phyloP scores from a whole-genome alignment of 2,329 filamentous ascomycete genomes.

The Cercospora nicotianae region DNA sequence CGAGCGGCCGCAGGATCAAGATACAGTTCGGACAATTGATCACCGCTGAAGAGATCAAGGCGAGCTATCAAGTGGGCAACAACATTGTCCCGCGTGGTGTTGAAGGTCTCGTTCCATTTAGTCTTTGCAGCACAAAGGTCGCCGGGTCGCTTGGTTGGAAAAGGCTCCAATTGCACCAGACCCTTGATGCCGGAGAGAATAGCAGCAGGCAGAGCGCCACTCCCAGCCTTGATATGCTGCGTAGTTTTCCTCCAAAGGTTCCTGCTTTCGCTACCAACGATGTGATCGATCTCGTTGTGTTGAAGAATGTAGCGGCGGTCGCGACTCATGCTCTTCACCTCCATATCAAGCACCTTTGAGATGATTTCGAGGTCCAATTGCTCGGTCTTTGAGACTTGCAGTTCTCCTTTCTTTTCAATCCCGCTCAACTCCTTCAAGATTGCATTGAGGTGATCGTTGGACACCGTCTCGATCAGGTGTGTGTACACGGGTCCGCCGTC shows the following conservation, averaged over 20 bases:
- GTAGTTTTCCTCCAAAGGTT: slow-evolving; percentile 77
- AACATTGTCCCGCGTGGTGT: slow-evolving; percentile 61
- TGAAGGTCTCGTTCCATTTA: slow-evolving; percentile 76
- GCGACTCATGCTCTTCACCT: slow-evolving; percentile 67
- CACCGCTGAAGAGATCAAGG: slow-evolving; percentile 71
- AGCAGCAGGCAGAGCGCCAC: slow-evolving; percentile 70
- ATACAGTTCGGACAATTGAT: slow-evolving; percentile 69
- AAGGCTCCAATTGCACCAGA: slow-evolving; percentile 73
- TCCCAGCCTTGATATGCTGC: slow-evolving; percentile 64
- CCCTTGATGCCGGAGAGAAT: slow-evolving; percentile 70
- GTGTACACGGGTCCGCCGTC: slow-evolving; percentile 34
- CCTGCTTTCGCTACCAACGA: slow-evolving; percentile 68
- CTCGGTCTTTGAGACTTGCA: slow-evolving; percentile 37
- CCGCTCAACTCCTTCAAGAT: slow-evolving; percentile 36
- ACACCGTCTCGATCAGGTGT: slow-evolving; percentile 35
- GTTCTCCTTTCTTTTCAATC: slow-evolving; percentile 36
- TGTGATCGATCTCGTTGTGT: slow-evolving; percentile 62
- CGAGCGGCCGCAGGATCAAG: slow-evolving; percentile 67
- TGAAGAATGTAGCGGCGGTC: slow-evolving; percentile 67
- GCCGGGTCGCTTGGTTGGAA: slow-evolving; percentile 48
- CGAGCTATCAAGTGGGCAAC: slow-evolving; percentile 73
- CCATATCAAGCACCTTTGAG: slow-evolving; percentile 65
- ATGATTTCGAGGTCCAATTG: slow-evolving; percentile 64
- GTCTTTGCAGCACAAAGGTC: slow-evolving; percentile 57
- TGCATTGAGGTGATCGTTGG: slow-evolving; percentile 32